A percentile compares a stretch with the other conserved stretches of the same genome.
phyloP scores from a whole-genome alignment of 371 early-diverging fungal genomes.

The Apophysomyces trapeziformis region DNA sequence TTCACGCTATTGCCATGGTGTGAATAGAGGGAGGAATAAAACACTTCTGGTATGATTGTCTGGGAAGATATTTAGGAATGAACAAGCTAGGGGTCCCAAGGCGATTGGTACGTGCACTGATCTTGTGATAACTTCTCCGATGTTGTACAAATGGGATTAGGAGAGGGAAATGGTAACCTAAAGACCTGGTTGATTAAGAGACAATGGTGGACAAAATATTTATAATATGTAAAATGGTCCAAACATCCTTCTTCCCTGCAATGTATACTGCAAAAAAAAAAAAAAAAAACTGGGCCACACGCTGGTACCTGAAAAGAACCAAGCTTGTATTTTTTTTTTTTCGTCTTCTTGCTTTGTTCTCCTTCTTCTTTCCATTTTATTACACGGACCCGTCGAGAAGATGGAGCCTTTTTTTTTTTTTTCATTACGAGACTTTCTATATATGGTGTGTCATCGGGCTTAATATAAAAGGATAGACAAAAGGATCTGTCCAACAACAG shows the following conservation, averaged over 20 bases:
- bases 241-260: background rate
- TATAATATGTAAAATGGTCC: too few relatives aligned
- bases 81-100: too few relatives aligned
- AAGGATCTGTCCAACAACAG: background rate
- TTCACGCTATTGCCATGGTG: too few relatives aligned
- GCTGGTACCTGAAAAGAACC: too few relatives aligned
- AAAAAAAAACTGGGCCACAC: too few relatives aligned
- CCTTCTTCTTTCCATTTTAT: background rate
- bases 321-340: background rate
- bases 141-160: background rate
- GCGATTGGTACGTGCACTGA: background rate
- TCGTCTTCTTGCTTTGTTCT: background rate
- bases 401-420: background rate
- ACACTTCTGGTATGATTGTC: too few relatives aligned
- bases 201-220: too few relatives aligned
- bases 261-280: background rate
- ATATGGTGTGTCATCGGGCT: background rate
- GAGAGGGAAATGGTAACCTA: too few relatives aligned
- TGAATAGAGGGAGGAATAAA: too few relatives aligned
- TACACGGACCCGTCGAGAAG: background rate
- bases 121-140: slow-evolving; percentile 1
- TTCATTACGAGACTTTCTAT: background rate
- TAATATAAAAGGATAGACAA: background rate
- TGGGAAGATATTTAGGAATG: too few relatives aligned
- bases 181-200: too few relatives aligned